A percentile compares a stretch with the other conserved stretches of the same genome.
Conservation (phyloP, 2,329 filamentous ascomycete species). For the Epichloe gansuensis region DNA sequence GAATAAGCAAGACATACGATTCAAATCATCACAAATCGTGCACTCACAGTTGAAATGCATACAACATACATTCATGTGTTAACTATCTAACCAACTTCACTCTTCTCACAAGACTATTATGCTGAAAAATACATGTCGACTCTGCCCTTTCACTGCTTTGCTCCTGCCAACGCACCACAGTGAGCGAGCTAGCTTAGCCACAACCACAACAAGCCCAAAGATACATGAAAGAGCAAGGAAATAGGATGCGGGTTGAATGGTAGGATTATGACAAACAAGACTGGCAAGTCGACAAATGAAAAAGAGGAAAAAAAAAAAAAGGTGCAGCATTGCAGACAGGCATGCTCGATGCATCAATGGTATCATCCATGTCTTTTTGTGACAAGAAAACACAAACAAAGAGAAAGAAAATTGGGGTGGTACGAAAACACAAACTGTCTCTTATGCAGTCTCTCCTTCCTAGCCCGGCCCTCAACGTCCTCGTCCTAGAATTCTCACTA, state of each 20-base stretch:
- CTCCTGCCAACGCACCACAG: neutral
- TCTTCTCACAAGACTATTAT: neutral
- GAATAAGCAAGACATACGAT: too few relatives aligned
- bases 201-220: neutral
- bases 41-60: neutral
- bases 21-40: too few relatives aligned
- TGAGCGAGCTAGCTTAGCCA: neutral
- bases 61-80: neutral
- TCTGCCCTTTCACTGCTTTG: neutral
- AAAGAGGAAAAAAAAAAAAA: constrained; percentile 10
- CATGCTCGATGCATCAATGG: constrained; percentile 26
- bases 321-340: constrained; percentile 17
- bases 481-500: neutral
- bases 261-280: constrained; percentile 5
- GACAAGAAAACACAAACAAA: constrained; percentile 19
- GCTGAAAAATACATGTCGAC: neutral
- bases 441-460: neutral
- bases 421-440: neutral
- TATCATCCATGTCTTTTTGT: constrained; percentile 28
- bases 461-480: neutral
- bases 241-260: neutral
- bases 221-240: neutral
- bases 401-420: constrained; percentile 10
- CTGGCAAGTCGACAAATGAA: constrained; percentile 10
- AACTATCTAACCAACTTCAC: neutral